Evolutionary conservation across 257 asterid species (phyloP).

Genomic region (Lycium barbarum): DNA sequence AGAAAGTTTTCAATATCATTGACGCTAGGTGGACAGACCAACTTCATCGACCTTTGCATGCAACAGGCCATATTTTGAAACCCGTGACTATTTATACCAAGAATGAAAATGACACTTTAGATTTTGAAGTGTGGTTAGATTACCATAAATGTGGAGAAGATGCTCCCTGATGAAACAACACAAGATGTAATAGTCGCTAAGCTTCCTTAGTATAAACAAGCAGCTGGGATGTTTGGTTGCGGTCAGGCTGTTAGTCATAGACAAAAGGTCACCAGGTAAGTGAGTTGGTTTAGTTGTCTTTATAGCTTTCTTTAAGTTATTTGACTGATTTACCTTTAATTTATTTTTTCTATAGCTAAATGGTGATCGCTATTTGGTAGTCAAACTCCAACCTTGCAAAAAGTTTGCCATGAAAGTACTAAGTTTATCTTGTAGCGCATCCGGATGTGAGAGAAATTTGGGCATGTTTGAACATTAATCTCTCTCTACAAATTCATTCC

Average conservation of each 20-base stretch:
- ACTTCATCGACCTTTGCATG: not conserved
- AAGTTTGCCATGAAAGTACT: too few relatives aligned
- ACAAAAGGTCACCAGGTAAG: not conserved
- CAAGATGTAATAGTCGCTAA: not conserved
- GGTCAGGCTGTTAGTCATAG: not conserved
- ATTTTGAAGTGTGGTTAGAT: not conserved
- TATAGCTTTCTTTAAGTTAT: too few relatives aligned
- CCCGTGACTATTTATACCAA: not conserved
- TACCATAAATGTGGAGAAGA: not conserved
- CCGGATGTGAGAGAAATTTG: too few relatives aligned
- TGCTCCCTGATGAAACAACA: not conserved
- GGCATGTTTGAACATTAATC: too few relatives aligned
- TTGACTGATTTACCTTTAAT: too few relatives aligned
- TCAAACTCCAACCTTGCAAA: too few relatives aligned
- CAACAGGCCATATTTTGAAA: not conserved
- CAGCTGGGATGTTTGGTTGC: not conserved
- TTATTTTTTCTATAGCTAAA: too few relatives aligned
- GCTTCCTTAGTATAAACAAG: not conserved
- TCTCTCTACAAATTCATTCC: too few relatives aligned
- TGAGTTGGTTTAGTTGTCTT: not conserved
- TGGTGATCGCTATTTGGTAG: too few relatives aligned
- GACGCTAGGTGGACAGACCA: not conserved
- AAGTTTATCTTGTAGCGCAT: too few relatives aligned
- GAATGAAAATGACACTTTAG: not conserved
- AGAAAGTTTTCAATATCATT: not conserved